Conservation (phyloP, 2,329 filamentous ascomycete species). For the Hypomyces perniciosus region DNA sequence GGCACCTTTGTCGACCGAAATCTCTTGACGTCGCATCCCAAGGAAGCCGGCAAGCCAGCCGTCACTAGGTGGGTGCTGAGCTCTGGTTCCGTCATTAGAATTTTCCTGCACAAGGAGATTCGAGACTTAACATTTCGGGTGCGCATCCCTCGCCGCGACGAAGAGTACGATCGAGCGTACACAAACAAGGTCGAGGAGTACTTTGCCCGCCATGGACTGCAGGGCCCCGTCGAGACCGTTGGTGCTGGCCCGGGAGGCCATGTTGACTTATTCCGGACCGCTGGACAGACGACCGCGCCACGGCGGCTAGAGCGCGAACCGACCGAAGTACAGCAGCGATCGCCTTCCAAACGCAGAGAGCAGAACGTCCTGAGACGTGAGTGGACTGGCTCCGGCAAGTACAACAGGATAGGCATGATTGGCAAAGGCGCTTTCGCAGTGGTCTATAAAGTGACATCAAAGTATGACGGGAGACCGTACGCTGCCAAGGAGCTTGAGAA, state of each 20-base stretch:
- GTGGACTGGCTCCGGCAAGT: slow-evolving; percentile 80
- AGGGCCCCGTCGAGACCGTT: slow-evolving; percentile 33
- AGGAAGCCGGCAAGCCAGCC: slow-evolving; percentile 28
- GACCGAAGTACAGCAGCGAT: slow-evolving; percentile 6
- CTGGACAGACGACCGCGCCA: slow-evolving; percentile 12
- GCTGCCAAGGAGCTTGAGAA: slow-evolving; percentile 96
- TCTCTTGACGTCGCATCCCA: slow-evolving; percentile 48
- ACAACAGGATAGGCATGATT: slow-evolving; percentile 75
- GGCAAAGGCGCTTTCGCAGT: slow-evolving; percentile 94
- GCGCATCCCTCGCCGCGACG: slow-evolving; percentile 71
- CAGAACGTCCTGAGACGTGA: slow-evolving; percentile 41
- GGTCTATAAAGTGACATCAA: slow-evolving; percentile 84
- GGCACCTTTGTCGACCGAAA: slow-evolving; percentile 79
- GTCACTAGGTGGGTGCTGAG: slow-evolving; percentile 54
- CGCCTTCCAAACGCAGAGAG: slow-evolving; percentile 22
- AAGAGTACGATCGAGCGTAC: slow-evolving; percentile 59
- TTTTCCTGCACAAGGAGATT: slow-evolving; percentile 49
- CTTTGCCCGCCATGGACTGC: slow-evolving; percentile 38
- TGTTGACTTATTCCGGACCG: slow-evolving; percentile 29
- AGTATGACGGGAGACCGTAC: slow-evolving; percentile 74
- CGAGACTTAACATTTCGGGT: slow-evolving; percentile 75
- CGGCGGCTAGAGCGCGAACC: slow-evolving; percentile 5
- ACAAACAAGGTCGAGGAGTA: slow-evolving; percentile 63
- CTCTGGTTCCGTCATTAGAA: slow-evolving; percentile 66
- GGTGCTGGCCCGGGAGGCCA: slow-evolving; percentile 43